Base-by-base conservation (phyloP, 2,329 filamentous ascomycete genomes). In the Lachnum nothofagi region DNA sequence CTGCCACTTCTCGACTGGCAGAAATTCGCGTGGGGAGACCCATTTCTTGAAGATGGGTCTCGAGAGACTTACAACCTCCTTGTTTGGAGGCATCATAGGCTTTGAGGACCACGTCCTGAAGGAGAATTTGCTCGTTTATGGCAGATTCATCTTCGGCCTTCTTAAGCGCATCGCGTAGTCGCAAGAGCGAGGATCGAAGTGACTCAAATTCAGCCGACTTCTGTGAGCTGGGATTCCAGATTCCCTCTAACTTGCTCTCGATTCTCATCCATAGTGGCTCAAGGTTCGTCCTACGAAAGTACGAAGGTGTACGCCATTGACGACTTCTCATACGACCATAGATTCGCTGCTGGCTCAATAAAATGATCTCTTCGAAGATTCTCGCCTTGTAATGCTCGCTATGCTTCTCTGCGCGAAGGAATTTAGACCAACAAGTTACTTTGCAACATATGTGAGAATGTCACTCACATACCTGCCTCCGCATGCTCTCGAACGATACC, bases 401-500 rank as follows among this genome's bases (percentile, higher is more conserved):
- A 14, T 46, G 12, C 24, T 29, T 38, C 17, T 35, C 44, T 46
- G 34, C 5, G 17, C 19, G 7, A 5, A 37, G 6, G 6, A 8
- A 8, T 2, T 27, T 6, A 27, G 19, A 22, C 19, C 10, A 37
- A 22, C 9, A 17, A 10, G 19, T 7, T 37, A 22, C 10, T 9
- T 12, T 7, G 17, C 5, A n/a, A 8, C 5, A 16, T 34, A 16
- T 5, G 5, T 6, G 17, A 16, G 14, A 8, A 33, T 5, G 14
- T 12, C 19, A 12, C n/a, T 22, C 4, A 35, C 25, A 24, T 25
- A 55, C 50, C 53, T 9, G 37, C 37, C 8, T 7, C 6, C 5
- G 50, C 54, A 45, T 47, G 44, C 7, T 47, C 39, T 33, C 19
- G 22, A 14, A 54, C 39, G 14, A 39, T 25, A 1, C 27, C n/a